Conservation (phyloP, 371 early-diverging fungal species). For the Rhizopus arrhizus region DNA sequence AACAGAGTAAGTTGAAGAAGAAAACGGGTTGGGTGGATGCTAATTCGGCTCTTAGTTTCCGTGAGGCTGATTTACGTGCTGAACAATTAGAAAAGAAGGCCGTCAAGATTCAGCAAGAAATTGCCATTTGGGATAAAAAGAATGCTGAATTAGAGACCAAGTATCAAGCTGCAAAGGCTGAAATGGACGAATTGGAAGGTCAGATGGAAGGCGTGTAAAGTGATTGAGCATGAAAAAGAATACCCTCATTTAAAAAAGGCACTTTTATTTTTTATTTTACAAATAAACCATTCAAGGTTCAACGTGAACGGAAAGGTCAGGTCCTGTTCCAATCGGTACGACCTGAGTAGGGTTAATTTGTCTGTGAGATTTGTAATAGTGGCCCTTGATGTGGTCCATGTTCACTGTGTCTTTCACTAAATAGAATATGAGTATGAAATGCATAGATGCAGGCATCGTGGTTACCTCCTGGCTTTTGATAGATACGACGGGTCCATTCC, state of each 20-base stretch:
- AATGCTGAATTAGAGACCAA: slow-evolving; percentile 38
- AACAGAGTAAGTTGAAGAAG: slow-evolving; percentile 14
- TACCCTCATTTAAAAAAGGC: no score
- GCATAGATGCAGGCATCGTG: not conserved
- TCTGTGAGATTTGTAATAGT: slow-evolving; percentile 87
- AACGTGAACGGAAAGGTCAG: slow-evolving; percentile 58
- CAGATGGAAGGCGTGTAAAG: slow-evolving; percentile 48
- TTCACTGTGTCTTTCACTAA: slow-evolving; percentile 76
- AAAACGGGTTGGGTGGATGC: no score
- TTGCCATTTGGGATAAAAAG: slow-evolving; percentile 38
- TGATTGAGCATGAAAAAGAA: no score
- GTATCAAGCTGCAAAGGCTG: slow-evolving; percentile 39
- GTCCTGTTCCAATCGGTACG: slow-evolving; percentile 87
- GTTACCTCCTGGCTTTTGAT: slow-evolving; percentile 75
- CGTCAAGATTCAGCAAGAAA: slow-evolving; percentile 35
- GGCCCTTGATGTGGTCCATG: slow-evolving; percentile 93
- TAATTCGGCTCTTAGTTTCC: slow-evolving; percentile 40
- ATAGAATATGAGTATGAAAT: not conserved
- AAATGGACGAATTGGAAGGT: slow-evolving; percentile 46
- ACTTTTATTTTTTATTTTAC: not conserved
- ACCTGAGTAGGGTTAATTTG: slow-evolving; percentile 91
- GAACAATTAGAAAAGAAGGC: slow-evolving; percentile 45
- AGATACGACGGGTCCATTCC: slow-evolving; percentile 81
- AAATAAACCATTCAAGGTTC: slow-evolving; percentile 17
- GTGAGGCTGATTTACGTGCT: slow-evolving; percentile 58